Conservation (phyloP, 1,284 basidiomycete species). For the Ustanciosporium gigantosporum region DNA sequence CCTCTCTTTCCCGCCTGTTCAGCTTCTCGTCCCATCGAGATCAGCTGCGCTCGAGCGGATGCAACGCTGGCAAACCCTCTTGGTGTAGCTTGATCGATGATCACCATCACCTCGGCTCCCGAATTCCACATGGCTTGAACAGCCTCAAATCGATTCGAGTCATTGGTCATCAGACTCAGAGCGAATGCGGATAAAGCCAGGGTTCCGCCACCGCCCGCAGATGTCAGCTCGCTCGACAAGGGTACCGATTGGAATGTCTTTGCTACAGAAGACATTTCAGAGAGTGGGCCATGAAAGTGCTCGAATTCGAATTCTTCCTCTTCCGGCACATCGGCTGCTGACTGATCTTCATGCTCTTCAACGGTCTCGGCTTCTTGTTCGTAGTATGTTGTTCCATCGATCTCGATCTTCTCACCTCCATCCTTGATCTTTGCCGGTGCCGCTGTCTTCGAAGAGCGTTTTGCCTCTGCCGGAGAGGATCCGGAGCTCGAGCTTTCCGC, state of each 20-base stretch:
- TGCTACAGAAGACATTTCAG: constrained; percentile 18
- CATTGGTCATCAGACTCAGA: constrained; percentile 72
- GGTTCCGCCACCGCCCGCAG: constrained; percentile 55
- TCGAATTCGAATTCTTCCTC: constrained; percentile 2
- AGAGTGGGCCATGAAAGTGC: constrained; percentile 17
- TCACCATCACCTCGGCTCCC: constrained; percentile 69
- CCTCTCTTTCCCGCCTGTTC: neutral
- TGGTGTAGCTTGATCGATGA: constrained; percentile 81
- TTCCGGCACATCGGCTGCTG: neutral
- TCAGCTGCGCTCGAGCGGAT: constrained; percentile 78
- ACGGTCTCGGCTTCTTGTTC: constrained; percentile 11
- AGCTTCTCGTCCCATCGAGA: constrained; percentile 67
- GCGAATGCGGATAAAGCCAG: constrained; percentile 84
- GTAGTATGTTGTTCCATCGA: constrained; percentile 22
- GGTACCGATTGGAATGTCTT: constrained; percentile 31
- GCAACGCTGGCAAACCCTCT: constrained; percentile 79
- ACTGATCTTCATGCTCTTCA: neutral
- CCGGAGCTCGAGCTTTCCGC: constrained; percentile 16
- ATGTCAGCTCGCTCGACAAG: constrained; percentile 9
- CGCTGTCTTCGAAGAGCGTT: constrained; percentile 3
- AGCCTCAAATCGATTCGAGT: constrained; percentile 70
- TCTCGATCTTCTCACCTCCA: constrained; percentile 22
- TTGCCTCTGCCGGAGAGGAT: constrained; percentile 9
- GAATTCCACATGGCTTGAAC: constrained; percentile 87
- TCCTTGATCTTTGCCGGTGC: constrained; percentile 4